A percentile compares a stretch with the other conserved stretches of the same genome.
phyloP scores from a whole-genome alignment of 768 basidiomycete species.

The Auricularia sp. region DNA sequence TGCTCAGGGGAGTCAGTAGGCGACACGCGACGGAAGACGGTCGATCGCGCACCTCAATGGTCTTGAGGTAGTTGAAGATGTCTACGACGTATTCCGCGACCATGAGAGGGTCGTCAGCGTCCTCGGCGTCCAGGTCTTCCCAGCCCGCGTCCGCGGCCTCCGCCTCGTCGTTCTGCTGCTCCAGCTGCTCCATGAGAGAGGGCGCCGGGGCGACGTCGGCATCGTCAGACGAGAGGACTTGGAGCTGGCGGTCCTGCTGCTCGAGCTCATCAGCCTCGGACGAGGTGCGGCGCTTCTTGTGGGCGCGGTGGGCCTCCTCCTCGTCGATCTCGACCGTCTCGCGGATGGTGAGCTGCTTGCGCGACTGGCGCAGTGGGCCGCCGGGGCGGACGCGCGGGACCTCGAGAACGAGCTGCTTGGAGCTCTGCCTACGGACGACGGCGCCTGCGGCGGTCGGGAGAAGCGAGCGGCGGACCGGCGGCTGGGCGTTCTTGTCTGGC shows the following conservation, averaged over 20 bases:
- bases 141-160: conserved; percentile 36
- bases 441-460: conserved; percentile 16
- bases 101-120: conserved; percentile 91
- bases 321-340: conserved; percentile 33
- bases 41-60: conserved; percentile 54
- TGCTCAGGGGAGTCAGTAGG: conserved; percentile 21
- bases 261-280: conserved; percentile 39
- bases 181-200: conserved; percentile 24
- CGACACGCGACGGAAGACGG: conserved; percentile 9
- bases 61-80: conserved; percentile 85
- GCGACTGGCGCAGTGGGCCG: conserved; percentile 4
- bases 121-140: conserved; percentile 89
- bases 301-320: conserved; percentile 44
- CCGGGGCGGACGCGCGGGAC: neutral
- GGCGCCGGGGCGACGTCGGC: neutral
- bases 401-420: neutral
- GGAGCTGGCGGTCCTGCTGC: neutral
- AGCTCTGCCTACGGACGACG: neutral
- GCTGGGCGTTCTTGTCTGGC: conserved; percentile 8
- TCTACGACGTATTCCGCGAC: conserved; percentile 93
- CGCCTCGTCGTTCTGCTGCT: conserved; percentile 35
- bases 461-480: conserved; percentile 15
- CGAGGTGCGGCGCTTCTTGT: conserved; percentile 71
- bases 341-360: conserved; percentile 14
- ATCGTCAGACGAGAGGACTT: neutral